phyloP scores from a whole-genome alignment of 495 filamentous ascomycete genomes.

The Neurospora cerealis region DNA sequence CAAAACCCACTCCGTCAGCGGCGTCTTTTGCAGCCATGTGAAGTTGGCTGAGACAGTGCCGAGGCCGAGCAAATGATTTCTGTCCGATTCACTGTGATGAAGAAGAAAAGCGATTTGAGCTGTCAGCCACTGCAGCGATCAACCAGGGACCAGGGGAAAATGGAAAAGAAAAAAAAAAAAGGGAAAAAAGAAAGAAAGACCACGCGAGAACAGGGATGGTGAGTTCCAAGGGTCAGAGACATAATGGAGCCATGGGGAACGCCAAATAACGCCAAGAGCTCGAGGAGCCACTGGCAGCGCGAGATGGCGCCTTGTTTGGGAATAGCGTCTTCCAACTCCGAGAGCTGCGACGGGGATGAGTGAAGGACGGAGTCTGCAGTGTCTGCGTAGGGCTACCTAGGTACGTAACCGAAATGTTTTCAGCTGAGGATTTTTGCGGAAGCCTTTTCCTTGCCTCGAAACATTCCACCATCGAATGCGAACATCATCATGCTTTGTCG shows the following conservation, averaged over 20 bases:
- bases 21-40: background rate
- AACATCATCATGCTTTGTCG: too few relatives aligned
- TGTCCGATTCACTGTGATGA: background rate
- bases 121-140: background rate
- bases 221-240: background rate
- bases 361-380: too few relatives aligned
- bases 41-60: background rate
- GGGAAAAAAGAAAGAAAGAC: background rate
- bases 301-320: too few relatives aligned
- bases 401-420: too few relatives aligned
- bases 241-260: too few relatives aligned
- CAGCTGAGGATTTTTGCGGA: too few relatives aligned
- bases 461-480: too few relatives aligned
- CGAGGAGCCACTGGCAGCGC: too few relatives aligned
- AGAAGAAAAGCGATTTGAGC: background rate
- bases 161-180: background rate
- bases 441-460: too few relatives aligned
- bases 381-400: too few relatives aligned
- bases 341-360: background rate
- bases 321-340: background rate
- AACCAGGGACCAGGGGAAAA: background rate
- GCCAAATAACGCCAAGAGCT: background rate
- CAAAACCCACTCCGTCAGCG: background rate
- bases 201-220: background rate
- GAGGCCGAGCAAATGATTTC: background rate